These are phyloP conservation scores for Sclerotinia borealis DNA, from an alignment of 2,329 filamentous ascomycete genomes.

Conservation along the genomic window DNA sequence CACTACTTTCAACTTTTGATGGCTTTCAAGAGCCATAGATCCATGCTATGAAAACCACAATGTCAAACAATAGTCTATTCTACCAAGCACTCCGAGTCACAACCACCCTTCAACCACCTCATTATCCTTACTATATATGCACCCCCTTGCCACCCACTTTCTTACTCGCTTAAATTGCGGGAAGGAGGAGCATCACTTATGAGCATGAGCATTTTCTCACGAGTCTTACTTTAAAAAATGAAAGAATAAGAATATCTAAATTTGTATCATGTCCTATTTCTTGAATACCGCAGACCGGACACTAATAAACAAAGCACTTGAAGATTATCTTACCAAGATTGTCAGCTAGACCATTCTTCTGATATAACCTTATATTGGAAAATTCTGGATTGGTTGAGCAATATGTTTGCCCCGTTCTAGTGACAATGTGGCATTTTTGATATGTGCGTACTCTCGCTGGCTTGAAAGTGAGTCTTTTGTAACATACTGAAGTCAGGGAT, in stretches of 20 bases:
- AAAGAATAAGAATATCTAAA: neutral
- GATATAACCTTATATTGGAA: neutral
- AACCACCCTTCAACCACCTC: neutral
- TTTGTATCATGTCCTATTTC: neutral
- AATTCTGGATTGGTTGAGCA: neutral
- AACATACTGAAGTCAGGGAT: neutral
- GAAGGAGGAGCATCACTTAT: too few species aligned
- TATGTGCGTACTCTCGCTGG: neutral
- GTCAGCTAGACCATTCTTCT: neutral
- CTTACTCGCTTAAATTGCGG: too few species aligned
- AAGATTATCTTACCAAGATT: neutral
- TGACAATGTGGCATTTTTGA: neutral
- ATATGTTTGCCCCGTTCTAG: neutral
- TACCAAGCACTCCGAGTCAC: neutral
- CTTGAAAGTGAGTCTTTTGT: neutral
- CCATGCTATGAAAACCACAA: neutral
- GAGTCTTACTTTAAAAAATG: too few species aligned
- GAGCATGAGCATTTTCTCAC: too few species aligned
- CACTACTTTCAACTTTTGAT: too few species aligned
- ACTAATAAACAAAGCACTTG: neutral
- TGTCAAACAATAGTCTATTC: too few species aligned
- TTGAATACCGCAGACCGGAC: neutral
- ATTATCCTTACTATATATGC: constrained; percentile 29
- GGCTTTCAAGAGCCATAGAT: neutral
- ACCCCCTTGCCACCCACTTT: constrained; percentile 17